These are phyloP conservation scores for Xerocomus potaroensis DNA, from an alignment of 768 basidiomycete genomes.

Conservation along the genomic window DNA sequence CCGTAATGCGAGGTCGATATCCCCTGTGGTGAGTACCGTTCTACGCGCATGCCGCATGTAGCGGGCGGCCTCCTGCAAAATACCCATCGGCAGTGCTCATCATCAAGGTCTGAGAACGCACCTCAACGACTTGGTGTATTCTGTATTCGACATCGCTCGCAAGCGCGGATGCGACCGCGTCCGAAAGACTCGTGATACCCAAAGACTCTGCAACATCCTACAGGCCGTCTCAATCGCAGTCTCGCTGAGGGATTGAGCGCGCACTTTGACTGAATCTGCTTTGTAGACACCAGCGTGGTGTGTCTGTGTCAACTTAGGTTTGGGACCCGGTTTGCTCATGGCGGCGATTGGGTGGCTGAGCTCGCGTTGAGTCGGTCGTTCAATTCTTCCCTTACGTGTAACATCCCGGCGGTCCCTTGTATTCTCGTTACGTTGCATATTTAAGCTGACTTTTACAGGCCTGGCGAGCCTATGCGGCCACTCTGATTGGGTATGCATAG, in stretches of 20 bases:
- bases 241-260: constrained; percentile 15
- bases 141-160: constrained; percentile 98
- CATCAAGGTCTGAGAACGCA: constrained; percentile 28
- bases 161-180: constrained; percentile 74
- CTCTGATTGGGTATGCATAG: too few species aligned
- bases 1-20: constrained; percentile 91
- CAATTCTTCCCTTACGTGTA: neutral
- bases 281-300: constrained; percentile 62
- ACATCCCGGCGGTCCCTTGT: too few species aligned
- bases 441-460: too few species aligned
- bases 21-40: constrained; percentile 83
- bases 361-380: neutral
- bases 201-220: constrained; percentile 92
- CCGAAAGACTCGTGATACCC: constrained; percentile 69
- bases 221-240: constrained; percentile 10
- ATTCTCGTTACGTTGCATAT: too few species aligned
- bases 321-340: constrained; percentile 43
- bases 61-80: constrained; percentile 74
- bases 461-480: too few species aligned
- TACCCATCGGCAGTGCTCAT: neutral
- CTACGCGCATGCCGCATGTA: constrained; percentile 95
- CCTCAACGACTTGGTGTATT: constrained; percentile 92
- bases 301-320: constrained; percentile 42
- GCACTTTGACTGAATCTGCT: constrained; percentile 58
- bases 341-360: neutral